A percentile compares a stretch with the other conserved stretches of the same genome.
phyloP scores from a whole-genome alignment of 495 filamentous ascomycete genomes.

The Umbilicaria muhlenbergii region DNA sequence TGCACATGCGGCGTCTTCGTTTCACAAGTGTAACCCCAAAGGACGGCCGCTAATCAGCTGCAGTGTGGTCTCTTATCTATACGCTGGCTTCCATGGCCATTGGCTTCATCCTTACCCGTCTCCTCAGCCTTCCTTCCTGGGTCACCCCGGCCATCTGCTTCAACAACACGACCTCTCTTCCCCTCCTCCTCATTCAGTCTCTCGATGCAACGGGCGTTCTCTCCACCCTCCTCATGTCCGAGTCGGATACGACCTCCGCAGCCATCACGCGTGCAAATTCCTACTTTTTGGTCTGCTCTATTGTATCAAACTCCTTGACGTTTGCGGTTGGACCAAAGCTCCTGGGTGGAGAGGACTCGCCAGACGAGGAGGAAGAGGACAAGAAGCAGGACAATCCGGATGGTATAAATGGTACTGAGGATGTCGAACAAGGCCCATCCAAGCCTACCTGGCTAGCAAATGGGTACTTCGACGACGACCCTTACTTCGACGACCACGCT shows the following conservation, averaged over 20 bases:
- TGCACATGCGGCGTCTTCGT: neutral
- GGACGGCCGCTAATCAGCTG: neutral
- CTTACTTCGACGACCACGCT: constrained; percentile 9
- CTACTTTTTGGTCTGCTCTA: constrained; percentile 54
- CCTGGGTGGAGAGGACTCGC: constrained; percentile 31
- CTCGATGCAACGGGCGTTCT: constrained; percentile 52
- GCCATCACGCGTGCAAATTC: constrained; percentile 50
- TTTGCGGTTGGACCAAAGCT: constrained; percentile 51
- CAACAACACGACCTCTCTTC: constrained; percentile 64
- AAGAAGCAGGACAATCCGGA: constrained; percentile 12
- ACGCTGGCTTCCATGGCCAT: constrained; percentile 37
- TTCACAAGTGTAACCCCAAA: neutral
- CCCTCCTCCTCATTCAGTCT: constrained; percentile 49
- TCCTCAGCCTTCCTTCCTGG: constrained; percentile 48
- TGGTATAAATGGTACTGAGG: constrained; percentile 10
- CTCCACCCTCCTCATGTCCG: constrained; percentile 28
- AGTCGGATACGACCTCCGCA: constrained; percentile 28
- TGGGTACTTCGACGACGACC: constrained; percentile 5
- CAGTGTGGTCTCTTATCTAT: constrained; percentile 44
- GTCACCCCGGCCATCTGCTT: constrained; percentile 51
- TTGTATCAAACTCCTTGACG: constrained; percentile 44
- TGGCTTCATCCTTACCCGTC: constrained; percentile 25
- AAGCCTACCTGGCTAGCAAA: constrained; percentile 5
- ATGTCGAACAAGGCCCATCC: constrained; percentile 4
- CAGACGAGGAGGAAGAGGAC: constrained; percentile 17